A percentile compares a stretch with the other conserved stretches of the same genome.
Evolutionary conservation across 2,329 filamentous ascomycete genomes (phyloP).

Genomic region (Monosporascus sp.): DNA sequence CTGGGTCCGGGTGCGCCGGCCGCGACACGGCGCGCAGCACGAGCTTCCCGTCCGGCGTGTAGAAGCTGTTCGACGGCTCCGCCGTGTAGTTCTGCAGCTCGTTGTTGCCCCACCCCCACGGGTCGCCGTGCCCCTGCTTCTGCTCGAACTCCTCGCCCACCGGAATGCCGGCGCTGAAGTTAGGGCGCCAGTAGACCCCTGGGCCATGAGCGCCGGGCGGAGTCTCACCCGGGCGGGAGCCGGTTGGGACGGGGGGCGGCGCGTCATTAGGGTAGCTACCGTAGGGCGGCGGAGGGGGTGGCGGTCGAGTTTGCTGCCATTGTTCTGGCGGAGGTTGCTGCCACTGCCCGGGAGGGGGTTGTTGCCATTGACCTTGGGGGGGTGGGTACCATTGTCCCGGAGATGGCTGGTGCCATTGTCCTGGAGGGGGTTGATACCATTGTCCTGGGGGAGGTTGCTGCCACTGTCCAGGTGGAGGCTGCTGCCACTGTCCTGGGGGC

Average conservation of each 20-base stretch:
- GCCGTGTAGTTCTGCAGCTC: constrained; percentile 54
- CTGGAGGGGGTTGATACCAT: constrained; percentile 9
- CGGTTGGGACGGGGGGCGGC: constrained; percentile 16
- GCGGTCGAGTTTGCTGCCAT: constrained; percentile 5
- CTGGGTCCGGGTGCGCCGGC: constrained; percentile 24
- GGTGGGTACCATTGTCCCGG: constrained; percentile 11
- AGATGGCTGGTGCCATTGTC: constrained; percentile 9
- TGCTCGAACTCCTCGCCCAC: constrained; percentile 48
- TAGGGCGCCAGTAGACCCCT: constrained; percentile 46
- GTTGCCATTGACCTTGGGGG: constrained; percentile 6
- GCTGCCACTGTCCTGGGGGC: constrained; percentile 8
- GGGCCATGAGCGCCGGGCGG: constrained; percentile 1
- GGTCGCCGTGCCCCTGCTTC: constrained; percentile 45
- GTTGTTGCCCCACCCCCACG: constrained; percentile 58
- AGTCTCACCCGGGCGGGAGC: constrained; percentile 10
- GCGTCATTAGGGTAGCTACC: constrained; percentile 9
- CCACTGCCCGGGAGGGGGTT: constrained; percentile 7
- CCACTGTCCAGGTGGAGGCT: constrained; percentile 8
- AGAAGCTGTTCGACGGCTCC: constrained; percentile 45
- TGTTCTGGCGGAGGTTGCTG: constrained; percentile 7
- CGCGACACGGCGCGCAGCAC: constrained; percentile 47
- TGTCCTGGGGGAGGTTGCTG: constrained; percentile 10
- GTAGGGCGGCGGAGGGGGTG: constrained; percentile 10
- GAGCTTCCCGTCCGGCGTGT: constrained; percentile 45
- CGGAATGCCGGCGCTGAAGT: constrained; percentile 40